Evolutionary conservation across 306 rosid genomes (phyloP).

Genomic region (Quercus cerris): DNA sequence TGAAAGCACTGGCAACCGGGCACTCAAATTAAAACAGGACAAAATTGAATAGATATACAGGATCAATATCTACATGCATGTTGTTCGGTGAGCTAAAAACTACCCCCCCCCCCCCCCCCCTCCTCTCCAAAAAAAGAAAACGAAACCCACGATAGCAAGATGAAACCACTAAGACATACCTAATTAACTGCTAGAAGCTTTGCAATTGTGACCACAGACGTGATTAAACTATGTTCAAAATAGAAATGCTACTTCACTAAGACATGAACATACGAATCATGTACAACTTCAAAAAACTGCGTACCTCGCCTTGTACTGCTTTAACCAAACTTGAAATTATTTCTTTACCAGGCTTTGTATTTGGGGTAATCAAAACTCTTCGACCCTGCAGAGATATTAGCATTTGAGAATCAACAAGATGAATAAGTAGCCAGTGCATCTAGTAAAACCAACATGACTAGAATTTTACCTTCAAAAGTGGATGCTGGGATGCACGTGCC

Average conservation of each 20-base stretch:
- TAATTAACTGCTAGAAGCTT: neutral
- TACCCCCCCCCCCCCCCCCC: too few species aligned
- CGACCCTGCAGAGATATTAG: constrained; percentile 54
- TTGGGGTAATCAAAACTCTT: constrained; percentile 79
- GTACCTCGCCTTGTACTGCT: constrained; percentile 84
- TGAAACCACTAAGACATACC: neutral
- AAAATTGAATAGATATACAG: too few species aligned
- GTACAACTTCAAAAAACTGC: constrained; percentile 12
- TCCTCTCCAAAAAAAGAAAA: neutral
- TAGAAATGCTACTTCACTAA: neutral
- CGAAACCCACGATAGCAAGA: neutral
- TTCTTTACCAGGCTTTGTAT: constrained; percentile 79
- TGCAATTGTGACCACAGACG: neutral
- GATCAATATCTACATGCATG: too few species aligned
- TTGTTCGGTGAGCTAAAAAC: too few species aligned
- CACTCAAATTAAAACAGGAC: neutral
- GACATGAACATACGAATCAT: neutral
- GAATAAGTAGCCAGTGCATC: constrained; percentile 21
- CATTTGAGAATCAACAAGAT: constrained; percentile 6
- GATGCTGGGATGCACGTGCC: constrained; percentile 59
- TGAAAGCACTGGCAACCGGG: constrained; percentile 20
- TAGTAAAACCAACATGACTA: neutral
- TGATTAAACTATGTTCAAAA: neutral
- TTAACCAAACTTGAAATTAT: constrained; percentile 60
- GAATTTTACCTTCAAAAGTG: constrained; percentile 63